A percentile compares a stretch with the other conserved stretches of the same genome.
phyloP scores from a whole-genome alignment of 192 early-diverging fungal genomes.

The Phycomyces blakesleeanus region DNA sequence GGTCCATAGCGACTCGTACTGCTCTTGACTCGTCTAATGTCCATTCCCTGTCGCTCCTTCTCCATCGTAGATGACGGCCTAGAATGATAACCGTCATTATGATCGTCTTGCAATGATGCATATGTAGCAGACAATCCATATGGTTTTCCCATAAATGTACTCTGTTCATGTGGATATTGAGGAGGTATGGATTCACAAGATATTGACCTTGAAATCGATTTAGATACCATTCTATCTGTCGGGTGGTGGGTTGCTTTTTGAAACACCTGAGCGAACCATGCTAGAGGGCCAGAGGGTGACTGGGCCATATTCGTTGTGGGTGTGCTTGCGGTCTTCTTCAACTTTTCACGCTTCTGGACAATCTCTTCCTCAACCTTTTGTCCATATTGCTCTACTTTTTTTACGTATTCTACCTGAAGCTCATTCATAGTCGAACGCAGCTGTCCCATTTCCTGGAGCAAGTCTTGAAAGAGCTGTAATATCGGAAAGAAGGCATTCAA shows the following conservation, averaged over 20 bases:
- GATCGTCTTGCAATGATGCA: not conserved
- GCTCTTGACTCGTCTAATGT: not conserved
- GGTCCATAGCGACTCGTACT: not conserved
- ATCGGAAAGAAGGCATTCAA: constrained; percentile 40
- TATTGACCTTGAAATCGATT: not conserved
- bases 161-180: not conserved
- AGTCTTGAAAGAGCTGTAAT: constrained; percentile 38
- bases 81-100: not conserved
- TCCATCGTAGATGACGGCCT: not conserved
- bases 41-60: not conserved
- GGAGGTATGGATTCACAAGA: not conserved
- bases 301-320: not conserved
- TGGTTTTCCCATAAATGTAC: not conserved
- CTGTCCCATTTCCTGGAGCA: constrained; percentile 49
- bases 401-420: constrained; percentile 56
- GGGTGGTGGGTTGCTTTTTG: not conserved
- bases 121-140: not conserved
- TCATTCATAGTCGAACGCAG: constrained; percentile 55
- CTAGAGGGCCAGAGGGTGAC: not conserved
- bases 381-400: constrained; percentile 50
- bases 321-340: not conserved
- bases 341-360: constrained; percentile 12
- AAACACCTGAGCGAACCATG: constrained; percentile 17
- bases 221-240: not conserved
- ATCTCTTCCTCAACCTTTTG: constrained; percentile 51